A percentile compares a stretch with the other conserved stretches of the same genome.
Evolutionary conservation across 164 flowering plant genomes (phyloP).

Genomic region (Macadamia tetraphylla): DNA sequence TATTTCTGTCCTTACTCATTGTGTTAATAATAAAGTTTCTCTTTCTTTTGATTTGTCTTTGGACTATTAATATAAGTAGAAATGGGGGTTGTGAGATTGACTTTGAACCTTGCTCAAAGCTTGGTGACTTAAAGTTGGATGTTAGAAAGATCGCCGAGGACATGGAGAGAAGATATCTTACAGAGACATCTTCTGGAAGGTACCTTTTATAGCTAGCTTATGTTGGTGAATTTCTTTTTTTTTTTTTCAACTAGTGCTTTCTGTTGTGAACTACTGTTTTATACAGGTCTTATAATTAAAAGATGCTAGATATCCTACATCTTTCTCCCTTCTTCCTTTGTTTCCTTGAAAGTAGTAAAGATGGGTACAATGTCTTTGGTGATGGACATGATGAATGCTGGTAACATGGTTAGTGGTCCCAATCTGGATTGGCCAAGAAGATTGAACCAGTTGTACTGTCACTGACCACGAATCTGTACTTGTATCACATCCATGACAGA

Average conservation of each 20-base stretch:
- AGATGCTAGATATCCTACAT: neutral
- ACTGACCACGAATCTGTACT: too few relatives aligned
- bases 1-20: neutral
- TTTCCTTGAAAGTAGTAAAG: neutral
- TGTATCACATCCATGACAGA: too few relatives aligned
- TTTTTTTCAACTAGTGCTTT: neutral
- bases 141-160: conserved; percentile 43
- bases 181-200: conserved; percentile 41
- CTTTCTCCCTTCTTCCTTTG: neutral
- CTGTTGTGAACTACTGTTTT: neutral
- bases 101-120: conserved; percentile 85
- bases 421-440: too few relatives aligned
- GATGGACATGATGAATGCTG: neutral
- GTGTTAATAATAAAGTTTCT: too few relatives aligned
- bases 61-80: conserved; percentile 19
- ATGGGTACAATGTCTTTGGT: neutral
- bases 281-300: too few relatives aligned
- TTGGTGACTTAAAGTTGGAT: conserved; percentile 86
- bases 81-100: conserved; percentile 43
- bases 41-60: too few relatives aligned
- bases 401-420: too few relatives aligned
- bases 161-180: conserved; percentile 26
- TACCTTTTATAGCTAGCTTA: conserved; percentile 15
- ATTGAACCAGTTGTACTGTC: too few relatives aligned
- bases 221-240: neutral